Evolutionary conservation across 371 early-diverging fungal genomes (phyloP), one percentile per base, ranked within the genome.

Genomic region (Basidiobolus meristosporus): DNA sequence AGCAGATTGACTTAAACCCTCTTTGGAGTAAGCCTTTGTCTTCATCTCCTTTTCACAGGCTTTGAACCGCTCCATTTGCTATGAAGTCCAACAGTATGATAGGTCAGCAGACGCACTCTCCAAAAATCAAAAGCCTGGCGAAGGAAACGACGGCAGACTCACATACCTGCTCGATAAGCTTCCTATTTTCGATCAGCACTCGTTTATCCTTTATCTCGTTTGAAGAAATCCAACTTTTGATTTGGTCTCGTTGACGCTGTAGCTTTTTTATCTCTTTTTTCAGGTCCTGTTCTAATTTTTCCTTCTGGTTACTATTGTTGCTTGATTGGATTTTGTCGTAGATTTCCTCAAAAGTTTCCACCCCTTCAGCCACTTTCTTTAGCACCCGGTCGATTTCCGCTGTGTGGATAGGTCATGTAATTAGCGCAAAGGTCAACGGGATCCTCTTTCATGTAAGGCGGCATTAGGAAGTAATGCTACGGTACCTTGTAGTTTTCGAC

Each of bases 191-290:
- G 37, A 77, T 44, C 41, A 97, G 60, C 11, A 73, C 68, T 37
- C 74, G 68, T 59, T 97, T 97, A 62, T 95, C 95, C 66, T 97
- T 97, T 52, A 97, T 85, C 30, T 95, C 95, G 46, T 68, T 83
- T 33, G 77, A 80, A 3, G 82, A 66, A 30, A 88, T 62, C 92
- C 92, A 97, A 41, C 81, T 75, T 58, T 95, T 92, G 54, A 97
- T 95, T 57, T 92, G 91, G 60, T 97, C 97, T 32, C 97, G 77
- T 44, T 70, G 65, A 48, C 92, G 66, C 53, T 95, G 95, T 39
- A 96, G 66, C 60, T 95, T 93, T 57, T 97, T 97, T 57, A 97
- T 95, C 60, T 97, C 96, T 63, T 90, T 90, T 56, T 97, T 97
- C 46, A 97, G 59, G 46, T 92, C 95, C 32, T 71, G 70, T 50